Conservation (phyloP, 352 stramenopile genomes). For the Phytopythium helicoides region DNA sequence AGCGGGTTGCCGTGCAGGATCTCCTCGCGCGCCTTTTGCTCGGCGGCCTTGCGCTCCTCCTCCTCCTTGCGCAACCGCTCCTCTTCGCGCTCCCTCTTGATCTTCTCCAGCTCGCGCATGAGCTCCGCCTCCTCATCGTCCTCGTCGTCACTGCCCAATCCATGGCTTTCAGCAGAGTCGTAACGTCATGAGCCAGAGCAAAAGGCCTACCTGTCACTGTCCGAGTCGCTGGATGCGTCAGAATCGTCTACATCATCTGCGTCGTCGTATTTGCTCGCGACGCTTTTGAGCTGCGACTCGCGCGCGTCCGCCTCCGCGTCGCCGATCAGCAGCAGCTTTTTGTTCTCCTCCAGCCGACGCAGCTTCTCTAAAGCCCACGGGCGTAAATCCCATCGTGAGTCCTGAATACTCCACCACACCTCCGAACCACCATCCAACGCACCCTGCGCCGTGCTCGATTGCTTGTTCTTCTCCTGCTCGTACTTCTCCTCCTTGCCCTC, state of each 20-base stretch:
- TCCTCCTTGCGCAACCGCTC: conserved; percentile 90
- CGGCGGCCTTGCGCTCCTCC: conserved; percentile 70
- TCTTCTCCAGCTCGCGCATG: conserved; percentile 97
- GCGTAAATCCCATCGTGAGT: too few species aligned
- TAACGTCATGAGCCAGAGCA: background rate
- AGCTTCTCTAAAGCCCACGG: conserved; percentile 45
- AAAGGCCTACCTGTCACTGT: conserved; percentile 57
- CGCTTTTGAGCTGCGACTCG: conserved; percentile 84
- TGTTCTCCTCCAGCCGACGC: conserved; percentile 72
- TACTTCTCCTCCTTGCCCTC: conserved; percentile 74
- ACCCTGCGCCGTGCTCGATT: conserved; percentile 81
- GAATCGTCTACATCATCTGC: conserved; percentile 81
- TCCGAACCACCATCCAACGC: background rate
- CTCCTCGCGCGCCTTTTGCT: conserved; percentile 89
- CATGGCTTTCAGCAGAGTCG: too few species aligned
- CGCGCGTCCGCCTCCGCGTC: conserved; percentile 69
- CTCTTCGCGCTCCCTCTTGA: conserved; percentile 95
- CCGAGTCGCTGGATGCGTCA: conserved; percentile 62
- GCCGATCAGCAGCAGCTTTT: conserved; percentile 77
- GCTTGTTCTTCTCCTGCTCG: conserved; percentile 70
- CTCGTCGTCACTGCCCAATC: conserved; percentile 49
- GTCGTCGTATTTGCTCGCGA: conserved; percentile 90
- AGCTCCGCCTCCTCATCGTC: conserved; percentile 98
- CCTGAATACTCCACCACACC: too few species aligned
- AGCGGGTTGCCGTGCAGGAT: conserved; percentile 94